These are phyloP conservation scores for Tanozyma kutaoensis DNA, from an alignment of 805 yeast genomes.

Conservation along the genomic window DNA sequence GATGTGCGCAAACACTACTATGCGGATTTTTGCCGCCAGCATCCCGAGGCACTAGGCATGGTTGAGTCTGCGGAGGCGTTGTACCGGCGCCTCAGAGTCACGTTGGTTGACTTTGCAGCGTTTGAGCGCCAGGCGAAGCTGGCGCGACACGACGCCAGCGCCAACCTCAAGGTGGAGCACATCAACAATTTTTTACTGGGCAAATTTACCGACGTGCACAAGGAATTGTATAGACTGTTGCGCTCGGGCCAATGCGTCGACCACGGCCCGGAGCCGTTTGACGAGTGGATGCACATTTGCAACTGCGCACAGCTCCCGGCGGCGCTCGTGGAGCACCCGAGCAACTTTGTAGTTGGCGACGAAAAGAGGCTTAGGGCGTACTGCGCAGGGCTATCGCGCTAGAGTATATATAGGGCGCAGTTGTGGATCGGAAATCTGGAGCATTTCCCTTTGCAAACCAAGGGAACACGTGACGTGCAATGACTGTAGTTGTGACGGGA, in stretches of 20 bases:
- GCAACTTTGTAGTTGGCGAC: constrained; percentile 27
- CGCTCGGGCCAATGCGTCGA: constrained; percentile 1
- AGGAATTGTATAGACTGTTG: background rate
- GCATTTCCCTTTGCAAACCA: background rate
- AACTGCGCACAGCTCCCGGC: constrained; percentile 9
- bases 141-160: constrained; percentile 3
- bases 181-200: constrained; percentile 14
- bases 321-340: constrained; percentile 11
- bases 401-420: background rate
- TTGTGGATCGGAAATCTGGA: background rate
- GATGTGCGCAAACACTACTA: constrained; percentile 14
- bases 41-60: constrained; percentile 4
- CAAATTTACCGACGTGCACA: no score
- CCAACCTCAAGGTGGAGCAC: constrained; percentile 17
- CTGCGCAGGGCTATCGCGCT: constrained; percentile 1
- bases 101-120: constrained; percentile 14
- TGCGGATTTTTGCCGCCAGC: constrained; percentile 12
- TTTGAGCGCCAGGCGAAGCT: constrained; percentile 14
- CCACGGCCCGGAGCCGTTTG: constrained; percentile 4
- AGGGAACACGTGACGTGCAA: background rate
- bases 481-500: constrained; percentile 77
- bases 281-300: constrained; percentile 17
- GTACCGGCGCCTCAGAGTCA: constrained; percentile 14
- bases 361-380: constrained; percentile 21
- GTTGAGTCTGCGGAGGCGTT: constrained; percentile 6